Base-by-base conservation (phyloP, 345 rosid genomes). In the Ceriops zippeliana region DNA sequence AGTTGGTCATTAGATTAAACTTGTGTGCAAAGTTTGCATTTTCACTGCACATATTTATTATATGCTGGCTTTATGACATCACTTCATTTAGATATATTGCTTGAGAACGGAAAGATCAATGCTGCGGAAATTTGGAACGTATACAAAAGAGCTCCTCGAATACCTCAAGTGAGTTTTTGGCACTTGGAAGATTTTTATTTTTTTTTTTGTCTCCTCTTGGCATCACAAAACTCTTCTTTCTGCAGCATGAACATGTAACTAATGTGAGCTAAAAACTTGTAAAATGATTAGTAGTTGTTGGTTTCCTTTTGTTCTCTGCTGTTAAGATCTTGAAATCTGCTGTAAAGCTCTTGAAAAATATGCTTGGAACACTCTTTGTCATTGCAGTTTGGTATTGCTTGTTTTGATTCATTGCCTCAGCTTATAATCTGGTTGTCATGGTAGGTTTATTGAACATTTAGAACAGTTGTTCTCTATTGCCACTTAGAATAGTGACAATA, bases 121-220 rank as follows among this genome's bases (percentile, higher is more conserved):
- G 96, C 95, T 21, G 86, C 81, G 31, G 89, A 93, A 77, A 89
- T 91, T 70, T 93, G 96, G 98, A 86, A 83, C 59, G 80, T 86
- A 69, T 93, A 84, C 81, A 86, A 83, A 67, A 81, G 75, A 65
- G 78, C 89, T 52, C 95, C 95, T 62, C 85, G 80, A 76, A 80
- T 91, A 77, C 85, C 89, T 76, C 97, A 91, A 86, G 98, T 87
- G 75, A 69, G 76, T 63, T 72, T 31, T 66, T 66, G 20, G 47
- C 46, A 56, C 27, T 54, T 19, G 27, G 57, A 31, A 54, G 69
- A 53, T 71, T 60, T 62, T 30, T 67, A n/a, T 22, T 22, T 22
- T 5, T 67, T 49, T 26, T 58, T 58, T 24, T 24, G 26, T 24
- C 4, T 21, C 53, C 34, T 58, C 15, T 11, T 6, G 19, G 35